Percentiles rank a stretch among this genome's conserved stretches.
phyloP scores from a whole-genome alignment of 306 rosid species.

The Castanea sativa region DNA sequence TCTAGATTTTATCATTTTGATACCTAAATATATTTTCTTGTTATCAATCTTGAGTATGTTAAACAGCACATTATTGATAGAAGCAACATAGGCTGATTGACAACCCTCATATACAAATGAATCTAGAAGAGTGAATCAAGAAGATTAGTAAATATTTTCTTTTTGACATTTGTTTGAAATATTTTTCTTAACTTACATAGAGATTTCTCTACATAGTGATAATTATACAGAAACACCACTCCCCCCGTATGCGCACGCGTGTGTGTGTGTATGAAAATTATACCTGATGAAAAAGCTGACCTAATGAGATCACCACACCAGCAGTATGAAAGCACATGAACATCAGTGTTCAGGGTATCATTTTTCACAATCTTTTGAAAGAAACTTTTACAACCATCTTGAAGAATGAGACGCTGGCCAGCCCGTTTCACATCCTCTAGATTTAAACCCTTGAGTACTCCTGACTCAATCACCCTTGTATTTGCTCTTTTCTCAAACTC shows the following conservation, averaged over 20 bases:
- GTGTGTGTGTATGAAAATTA: constrained; percentile 14
- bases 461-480: constrained; percentile 76
- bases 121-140: not conserved
- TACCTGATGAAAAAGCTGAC: constrained; percentile 87
- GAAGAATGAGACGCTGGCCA: constrained; percentile 83
- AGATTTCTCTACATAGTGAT: not conserved
- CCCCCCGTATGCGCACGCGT: not conserved
- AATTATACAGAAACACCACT: not conserved
- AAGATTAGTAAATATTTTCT: not conserved
- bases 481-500: constrained; percentile 84
- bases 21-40: not conserved
- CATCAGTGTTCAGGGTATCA: constrained; percentile 60
- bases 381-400: constrained; percentile 82
- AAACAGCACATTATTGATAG: not conserved
- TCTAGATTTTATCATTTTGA: not conserved
- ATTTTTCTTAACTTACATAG: not conserved
- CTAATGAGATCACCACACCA: constrained; percentile 98
- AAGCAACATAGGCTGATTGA: not conserved
- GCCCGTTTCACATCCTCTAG: constrained; percentile 87
- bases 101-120: not conserved
- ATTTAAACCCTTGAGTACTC: constrained; percentile 85
- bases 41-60: not conserved
- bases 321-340: constrained; percentile 93
- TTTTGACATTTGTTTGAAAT: not conserved
- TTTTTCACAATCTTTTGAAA: constrained; percentile 58